Evolutionary conservation across 352 stramenopile species (phyloP).

Genomic region (Phytophthora litchii): DNA sequence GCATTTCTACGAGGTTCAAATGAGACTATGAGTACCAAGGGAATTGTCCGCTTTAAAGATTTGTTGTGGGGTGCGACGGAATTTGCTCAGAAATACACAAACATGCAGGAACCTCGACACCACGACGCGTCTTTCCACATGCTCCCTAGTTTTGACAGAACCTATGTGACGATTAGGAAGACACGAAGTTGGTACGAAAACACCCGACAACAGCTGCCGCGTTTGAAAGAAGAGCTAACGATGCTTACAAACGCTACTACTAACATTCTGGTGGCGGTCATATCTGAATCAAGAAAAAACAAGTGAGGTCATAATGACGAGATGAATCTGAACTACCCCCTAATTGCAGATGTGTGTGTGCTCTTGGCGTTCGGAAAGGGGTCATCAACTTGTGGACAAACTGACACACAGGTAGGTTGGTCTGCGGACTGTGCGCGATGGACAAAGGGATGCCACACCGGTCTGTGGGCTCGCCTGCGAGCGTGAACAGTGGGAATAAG

Average conservation of each 20-base stretch:
- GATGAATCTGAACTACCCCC: no score
- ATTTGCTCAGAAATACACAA: not conserved
- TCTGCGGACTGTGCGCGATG: conserved; percentile 35
- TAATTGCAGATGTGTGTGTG: conserved; percentile 49
- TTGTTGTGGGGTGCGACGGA: not conserved
- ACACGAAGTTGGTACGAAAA: conserved; percentile 13
- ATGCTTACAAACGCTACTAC: not conserved
- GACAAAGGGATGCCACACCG: conserved; percentile 31
- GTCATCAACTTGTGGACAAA: conserved; percentile 37
- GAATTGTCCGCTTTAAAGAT: not conserved
- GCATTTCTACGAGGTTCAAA: conserved; percentile 16
- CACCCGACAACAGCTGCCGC: not conserved
- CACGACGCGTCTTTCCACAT: not conserved
- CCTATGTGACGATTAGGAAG: conserved; percentile 19
- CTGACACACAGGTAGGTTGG: conserved; percentile 41
- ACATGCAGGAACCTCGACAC: not conserved
- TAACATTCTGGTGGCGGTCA: not conserved
- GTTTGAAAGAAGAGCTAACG: conserved; percentile 1
- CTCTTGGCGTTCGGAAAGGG: conserved; percentile 29
- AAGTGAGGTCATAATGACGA: no score
- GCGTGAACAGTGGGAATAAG: no score
- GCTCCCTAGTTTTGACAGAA: not conserved
- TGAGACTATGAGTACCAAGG: not conserved
- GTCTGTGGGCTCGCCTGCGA: conserved; percentile 23
- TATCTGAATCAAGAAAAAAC: not conserved